Percentiles rank a stretch among this genome's conserved stretches.
Conservation (phyloP, 768 basidiomycete genomes). For the Clitopilus hobsonii region DNA sequence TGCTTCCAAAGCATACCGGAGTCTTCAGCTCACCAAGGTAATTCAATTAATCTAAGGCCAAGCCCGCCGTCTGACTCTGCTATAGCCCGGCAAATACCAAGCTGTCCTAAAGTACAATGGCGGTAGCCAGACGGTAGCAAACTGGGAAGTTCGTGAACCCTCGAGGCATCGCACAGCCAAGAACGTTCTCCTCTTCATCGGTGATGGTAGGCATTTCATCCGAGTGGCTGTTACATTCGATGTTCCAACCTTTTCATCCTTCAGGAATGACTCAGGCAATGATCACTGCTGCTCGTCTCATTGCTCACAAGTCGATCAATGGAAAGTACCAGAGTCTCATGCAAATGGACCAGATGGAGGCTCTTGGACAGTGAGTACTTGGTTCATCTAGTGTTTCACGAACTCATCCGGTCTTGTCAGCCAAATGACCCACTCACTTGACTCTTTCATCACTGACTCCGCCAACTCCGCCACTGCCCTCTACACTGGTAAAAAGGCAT, state of each 20-base stretch:
- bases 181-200: slow-evolving; percentile 42
- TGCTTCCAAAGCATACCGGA: slow-evolving; percentile 37
- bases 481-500: slow-evolving; percentile 40
- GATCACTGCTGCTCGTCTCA: slow-evolving; percentile 42
- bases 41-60: not conserved
- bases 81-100: slow-evolving; percentile 33
- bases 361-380: slow-evolving; percentile 32
- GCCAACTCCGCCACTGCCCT: slow-evolving; percentile 43
- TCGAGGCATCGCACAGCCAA: slow-evolving; percentile 30
- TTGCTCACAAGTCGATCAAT: slow-evolving; percentile 43
- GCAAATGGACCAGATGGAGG: slow-evolving; percentile 46
- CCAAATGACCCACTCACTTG: slow-evolving; percentile 45
- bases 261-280: slow-evolving; percentile 45
- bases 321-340: slow-evolving; percentile 40
- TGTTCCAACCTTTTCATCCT: not conserved
- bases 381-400: not conserved
- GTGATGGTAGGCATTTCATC: slow-evolving; percentile 29
- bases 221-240: not conserved
- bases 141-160: slow-evolving; percentile 34
- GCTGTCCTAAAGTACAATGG: slow-evolving; percentile 33
- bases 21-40: slow-evolving; percentile 13
- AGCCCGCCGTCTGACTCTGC: not conserved
- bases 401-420: slow-evolving; percentile 13
- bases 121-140: slow-evolving; percentile 28
- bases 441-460: slow-evolving; percentile 44